These are phyloP conservation scores for Saccharum officinarum DNA, from an alignment of 176 grass and related monocot species.

Conservation along the genomic window DNA sequence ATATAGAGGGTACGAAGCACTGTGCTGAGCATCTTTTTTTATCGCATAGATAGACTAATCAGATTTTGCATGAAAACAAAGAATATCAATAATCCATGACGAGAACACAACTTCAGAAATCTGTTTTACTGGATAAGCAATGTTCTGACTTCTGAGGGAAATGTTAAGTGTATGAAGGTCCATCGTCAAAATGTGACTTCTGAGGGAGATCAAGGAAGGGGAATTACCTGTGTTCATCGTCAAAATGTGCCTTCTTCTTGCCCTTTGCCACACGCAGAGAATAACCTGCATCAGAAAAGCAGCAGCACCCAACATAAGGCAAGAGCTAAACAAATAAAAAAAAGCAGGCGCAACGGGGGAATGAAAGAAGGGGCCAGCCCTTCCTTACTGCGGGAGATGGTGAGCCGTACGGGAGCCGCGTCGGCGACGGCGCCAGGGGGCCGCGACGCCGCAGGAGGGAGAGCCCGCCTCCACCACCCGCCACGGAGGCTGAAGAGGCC, in stretches of 20 bases:
- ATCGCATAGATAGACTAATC: background rate
- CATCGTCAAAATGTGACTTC: background rate
- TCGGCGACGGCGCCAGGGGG: slow-evolving; percentile 19
- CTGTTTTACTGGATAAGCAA: background rate
- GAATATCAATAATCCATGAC: background rate
- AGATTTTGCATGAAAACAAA: background rate
- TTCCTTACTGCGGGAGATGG: slow-evolving; percentile 45
- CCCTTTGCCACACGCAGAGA: slow-evolving; percentile 81
- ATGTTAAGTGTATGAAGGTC: background rate
- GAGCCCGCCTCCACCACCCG: background rate
- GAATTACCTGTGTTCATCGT: slow-evolving; percentile 76
- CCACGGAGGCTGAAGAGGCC: slow-evolving; percentile 20
- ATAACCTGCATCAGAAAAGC: slow-evolving; percentile 64
- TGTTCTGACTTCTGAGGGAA: background rate
- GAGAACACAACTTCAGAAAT: background rate
- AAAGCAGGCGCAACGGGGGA: background rate
- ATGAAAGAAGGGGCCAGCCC: too few relatives aligned
- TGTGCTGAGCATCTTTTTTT: background rate
- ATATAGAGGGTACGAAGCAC: background rate
- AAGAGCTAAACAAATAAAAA: background rate
- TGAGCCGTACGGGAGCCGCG: slow-evolving; percentile 25
- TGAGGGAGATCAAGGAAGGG: background rate
- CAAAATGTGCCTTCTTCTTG: slow-evolving; percentile 70
- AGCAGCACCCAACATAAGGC: background rate
- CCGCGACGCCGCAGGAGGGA: slow-evolving; percentile 26